These are phyloP conservation scores for Boechera stricta DNA, from an alignment of 345 rosid species.

Conservation along the genomic window DNA sequence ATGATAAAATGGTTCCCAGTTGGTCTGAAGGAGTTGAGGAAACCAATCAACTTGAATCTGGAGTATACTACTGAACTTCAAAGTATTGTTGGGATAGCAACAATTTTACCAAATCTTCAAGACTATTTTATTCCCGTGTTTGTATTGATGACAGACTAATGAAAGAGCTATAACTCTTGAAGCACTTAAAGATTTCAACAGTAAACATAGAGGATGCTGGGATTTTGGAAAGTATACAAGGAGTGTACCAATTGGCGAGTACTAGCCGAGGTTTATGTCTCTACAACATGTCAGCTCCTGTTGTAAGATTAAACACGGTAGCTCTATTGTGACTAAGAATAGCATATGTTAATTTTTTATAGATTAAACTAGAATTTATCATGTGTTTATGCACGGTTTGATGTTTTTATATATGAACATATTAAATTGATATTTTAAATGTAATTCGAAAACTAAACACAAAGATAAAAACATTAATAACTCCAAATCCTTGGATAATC, in stretches of 20 bases:
- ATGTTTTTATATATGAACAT: too few species aligned
- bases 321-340: background rate
- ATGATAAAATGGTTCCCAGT: background rate
- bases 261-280: background rate
- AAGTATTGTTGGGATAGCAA: background rate
- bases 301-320: too few species aligned
- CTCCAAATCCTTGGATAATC: too few species aligned
- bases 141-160: background rate
- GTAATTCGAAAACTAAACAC: too few species aligned
- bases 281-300: background rate
- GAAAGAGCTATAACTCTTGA: background rate
- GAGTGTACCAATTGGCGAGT: background rate
- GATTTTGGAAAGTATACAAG: background rate
- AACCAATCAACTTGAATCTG: background rate
- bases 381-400: too few species aligned
- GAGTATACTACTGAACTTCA: background rate
- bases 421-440: too few species aligned
- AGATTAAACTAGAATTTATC: too few species aligned
- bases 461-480: too few species aligned
- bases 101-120: background rate
- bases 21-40: background rate
- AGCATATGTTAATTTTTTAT: too few species aligned
- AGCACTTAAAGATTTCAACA: background rate
- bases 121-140: background rate
- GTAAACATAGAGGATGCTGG: background rate